Evolutionary conservation across 805 yeast species (phyloP), one percentile per base, ranked within the genome.

Genomic region (Metschnikowia borealis): DNA sequence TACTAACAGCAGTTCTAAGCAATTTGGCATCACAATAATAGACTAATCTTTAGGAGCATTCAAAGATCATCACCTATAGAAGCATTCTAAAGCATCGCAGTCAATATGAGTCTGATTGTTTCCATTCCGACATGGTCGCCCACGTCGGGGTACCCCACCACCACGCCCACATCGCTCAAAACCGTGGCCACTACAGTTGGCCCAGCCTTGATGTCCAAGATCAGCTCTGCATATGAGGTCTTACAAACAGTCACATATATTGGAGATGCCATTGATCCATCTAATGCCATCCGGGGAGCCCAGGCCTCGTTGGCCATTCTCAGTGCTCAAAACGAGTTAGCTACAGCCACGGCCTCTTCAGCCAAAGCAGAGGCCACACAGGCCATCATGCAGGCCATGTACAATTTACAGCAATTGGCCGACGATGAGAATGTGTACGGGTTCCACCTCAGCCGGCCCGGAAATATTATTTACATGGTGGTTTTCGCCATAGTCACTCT

Each of bases 241-340:
- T 55, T 61, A 3, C 47, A 48, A 8, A 65, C 72, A 0, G 67
- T 50, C 36, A 63, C 65, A 0, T 53, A 46, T 37, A 20, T 17
- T 2, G 38, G 43, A 7, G 62, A 61, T 3, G 55, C 65, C 17
- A 20, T 42, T 6, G 52, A 61, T 2, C 60, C 64, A 11, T 67
- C 73, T 6, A 56, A 55, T 43, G 49, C 55, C 5, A 50, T 56
- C 10, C 54, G 74, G 31, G 75, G 75, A 1, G 74, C 73, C 5
- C 54, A 63, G 44, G 75, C 74, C 0, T 70, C 75, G 2, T 51
- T 68, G 48, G 62, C 67, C 8, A 60, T 70, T 18, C 60, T 71
- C 34, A 57, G 62, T 2, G 75, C 74, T 8, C 67, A 70, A 48
- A 34, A 62, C 18, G 67, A 67, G 2, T 51, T 66, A 36, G 75